Percentiles rank a stretch among this genome's conserved stretches.
Conservation (phyloP, 73 alveolate genomes). For the Stentor roeselii region DNA sequence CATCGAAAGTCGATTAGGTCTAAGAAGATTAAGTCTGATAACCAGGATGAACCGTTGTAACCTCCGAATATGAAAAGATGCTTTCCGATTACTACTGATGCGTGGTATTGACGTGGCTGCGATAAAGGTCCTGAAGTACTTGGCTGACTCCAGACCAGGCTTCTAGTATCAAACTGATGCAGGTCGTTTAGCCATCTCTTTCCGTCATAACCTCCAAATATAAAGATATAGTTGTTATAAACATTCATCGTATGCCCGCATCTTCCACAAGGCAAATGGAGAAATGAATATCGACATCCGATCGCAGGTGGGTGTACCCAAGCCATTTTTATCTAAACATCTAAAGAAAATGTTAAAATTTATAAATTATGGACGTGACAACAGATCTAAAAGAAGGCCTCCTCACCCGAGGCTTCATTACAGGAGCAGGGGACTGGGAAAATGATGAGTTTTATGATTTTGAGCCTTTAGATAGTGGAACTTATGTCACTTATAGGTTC, state of each 20-base stretch:
- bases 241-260: slow-evolving; percentile 4
- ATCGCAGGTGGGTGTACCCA: slow-evolving; percentile 26
- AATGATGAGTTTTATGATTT: too few relatives aligned
- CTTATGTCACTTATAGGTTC: too few relatives aligned
- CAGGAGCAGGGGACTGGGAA: too few relatives aligned
- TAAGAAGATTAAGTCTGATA: slow-evolving; percentile 42
- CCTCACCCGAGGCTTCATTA: too few relatives aligned
- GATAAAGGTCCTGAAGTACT: slow-evolving; percentile 44
- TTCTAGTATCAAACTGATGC: neutral
- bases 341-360: too few relatives aligned
- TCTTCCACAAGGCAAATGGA: slow-evolving; percentile 26
- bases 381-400: too few relatives aligned
- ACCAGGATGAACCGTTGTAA: slow-evolving; percentile 62
- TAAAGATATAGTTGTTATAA: neutral
- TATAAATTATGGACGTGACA: too few relatives aligned
- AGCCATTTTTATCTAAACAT: slow-evolving; percentile 1
- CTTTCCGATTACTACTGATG: slow-evolving; percentile 56
- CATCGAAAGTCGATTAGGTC: slow-evolving; percentile 43
- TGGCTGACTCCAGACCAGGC: slow-evolving; percentile 15
- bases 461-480: too few relatives aligned
- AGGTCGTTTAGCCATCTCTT: slow-evolving; percentile 11
- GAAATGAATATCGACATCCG: slow-evolving; percentile 13
- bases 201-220: slow-evolving; percentile 23
- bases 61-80: slow-evolving; percentile 66
- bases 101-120: slow-evolving; percentile 56